Base-by-base conservation (phyloP, 1,284 basidiomycete species). In the Gymnopus androsaceus region DNA sequence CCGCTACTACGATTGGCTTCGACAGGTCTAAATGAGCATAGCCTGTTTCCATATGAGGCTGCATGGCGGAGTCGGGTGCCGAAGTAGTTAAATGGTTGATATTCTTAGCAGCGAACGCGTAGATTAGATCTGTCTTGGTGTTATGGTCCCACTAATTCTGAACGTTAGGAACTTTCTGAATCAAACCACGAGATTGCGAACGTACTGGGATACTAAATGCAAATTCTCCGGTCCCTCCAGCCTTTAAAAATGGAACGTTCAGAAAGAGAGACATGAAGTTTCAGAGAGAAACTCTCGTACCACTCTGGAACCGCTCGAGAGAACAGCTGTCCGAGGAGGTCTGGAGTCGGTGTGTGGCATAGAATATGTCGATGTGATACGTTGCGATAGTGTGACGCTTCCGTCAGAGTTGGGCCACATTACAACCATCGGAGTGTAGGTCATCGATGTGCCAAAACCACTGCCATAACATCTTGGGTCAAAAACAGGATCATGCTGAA, bases 321-420 rank as follows among this genome's bases (percentile, higher is more conserved):
- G 56, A 1, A 74, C 73, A 8, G 84, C 84, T 3, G 71, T 61
- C 27, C 80, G 68, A 0, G 80, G 72, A n/a, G 84, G 84, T 57
- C 69, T 73, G 15, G 69, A 53, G 42, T 76, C 79, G 21, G 83
- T 74, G 19, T 66, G 76, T 1, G 86, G 87, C 73, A 76, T 72
- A 0, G 70, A 65, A 50, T 83, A 69, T 4, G 62, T 61, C 2
- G 71, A 55, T 0, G 86, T 79, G 23, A 67, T 67, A 30, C 86
- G 77, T 64, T 88, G 86, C 12, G 83, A 85, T 28, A 88, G 68
- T 9, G 82, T 84, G 41, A 84, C 72, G 2, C 74, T 69, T 7
- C 79, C 79, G 59, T 83, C 77, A 11, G 68, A 66, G 63, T 85
- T 84, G 6, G 79, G 71, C 86, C 86, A 89, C 69, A 83, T 78